A percentile compares a stretch with the other conserved stretches of the same genome.
Evolutionary conservation across 2,329 filamentous ascomycete species (phyloP).

Genomic region (Penicillium vulpinum): DNA sequence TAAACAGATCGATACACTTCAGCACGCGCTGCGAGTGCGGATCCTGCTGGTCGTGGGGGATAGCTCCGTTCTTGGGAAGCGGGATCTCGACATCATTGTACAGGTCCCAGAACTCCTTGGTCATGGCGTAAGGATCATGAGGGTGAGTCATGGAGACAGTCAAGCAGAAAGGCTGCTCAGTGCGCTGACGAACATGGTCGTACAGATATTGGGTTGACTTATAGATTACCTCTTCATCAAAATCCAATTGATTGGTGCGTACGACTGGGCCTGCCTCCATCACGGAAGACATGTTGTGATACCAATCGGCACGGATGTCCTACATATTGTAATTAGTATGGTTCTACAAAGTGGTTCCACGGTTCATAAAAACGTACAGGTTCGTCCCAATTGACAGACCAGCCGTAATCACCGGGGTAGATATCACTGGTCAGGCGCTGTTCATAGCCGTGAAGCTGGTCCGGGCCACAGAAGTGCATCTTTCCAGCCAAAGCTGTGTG

Average conservation of each 20-base stretch:
- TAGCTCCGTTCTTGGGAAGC: constrained; percentile 69
- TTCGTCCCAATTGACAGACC: constrained; percentile 94
- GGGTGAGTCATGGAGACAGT: constrained; percentile 93
- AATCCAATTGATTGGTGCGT: constrained; percentile 91
- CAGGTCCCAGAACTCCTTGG: constrained; percentile 87
- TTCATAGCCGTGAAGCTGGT: constrained; percentile 93
- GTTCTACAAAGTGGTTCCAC: not conserved
- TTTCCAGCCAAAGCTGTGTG: constrained; percentile 90
- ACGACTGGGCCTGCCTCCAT: constrained; percentile 85
- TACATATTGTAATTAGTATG: constrained; percentile 14
- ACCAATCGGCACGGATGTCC: constrained; percentile 77
- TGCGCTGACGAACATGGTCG: constrained; percentile 81
- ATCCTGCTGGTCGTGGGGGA: constrained; percentile 80
- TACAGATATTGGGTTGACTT: constrained; percentile 86
- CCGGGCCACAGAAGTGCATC: constrained; percentile 91
- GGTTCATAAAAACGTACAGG: constrained; percentile 51
- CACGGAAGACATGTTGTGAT: constrained; percentile 93
- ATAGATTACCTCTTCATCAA: constrained; percentile 95
- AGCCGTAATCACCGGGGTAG: constrained; percentile 91
- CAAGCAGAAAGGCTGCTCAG: constrained; percentile 76
- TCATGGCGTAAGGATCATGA: constrained; percentile 93
- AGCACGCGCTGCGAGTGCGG: constrained; percentile 82
- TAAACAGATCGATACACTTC: constrained; percentile 83
- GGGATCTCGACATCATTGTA: constrained; percentile 89
- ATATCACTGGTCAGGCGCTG: constrained; percentile 91